Evolutionary conservation across 2,329 filamentous ascomycete species (phyloP), one percentile per base, ranked within the genome.

Genomic region (Bertia moriformis): DNA sequence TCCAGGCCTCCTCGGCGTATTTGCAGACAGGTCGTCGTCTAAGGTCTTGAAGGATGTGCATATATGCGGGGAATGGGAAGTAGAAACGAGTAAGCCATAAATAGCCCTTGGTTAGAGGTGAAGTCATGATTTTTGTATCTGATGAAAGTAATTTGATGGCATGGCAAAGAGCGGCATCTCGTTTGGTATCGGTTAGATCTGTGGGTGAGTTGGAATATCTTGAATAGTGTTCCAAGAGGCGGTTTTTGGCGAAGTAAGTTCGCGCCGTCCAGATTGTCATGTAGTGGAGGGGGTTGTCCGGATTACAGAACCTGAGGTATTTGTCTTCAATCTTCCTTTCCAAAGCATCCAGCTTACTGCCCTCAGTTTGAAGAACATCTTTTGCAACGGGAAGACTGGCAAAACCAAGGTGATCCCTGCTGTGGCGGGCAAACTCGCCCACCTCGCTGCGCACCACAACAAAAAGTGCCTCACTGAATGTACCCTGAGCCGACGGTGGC

Each of bases 381-480:
- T 35, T 35, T 10, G 17, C 7, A 7, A 15, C 32, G 7, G 32
- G 32, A 27, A 58, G 61, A 12, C 62, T 41, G 17, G 49, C 45
- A 42, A 65, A 68, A 40, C 67, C 60, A 13, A 70, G 57, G 43
- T 70, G 56, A 35, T 57, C 60, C 0, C 45, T 19, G 15, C 46
- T 53, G 39, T 60, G 49, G n/a, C 62, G 57, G 18, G 61, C 38
- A 24, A 55, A 57, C 22, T 66, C 53, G 4, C 47, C 54, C 4
- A 66, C 22, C 39, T 60, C 54, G 39, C 54, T 54, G 14, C 60
- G 55, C 2, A 62, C 49, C 4, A 62, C 55, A 10, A 47, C 50
- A 37, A 65, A 65, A 2, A 63, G 33, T 4, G 57, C 52, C 37
- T 66, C 62, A 1, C 57, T 61, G 1, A 54, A 47, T 32, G 43